Evolutionary conservation across 352 stramenopile species (phyloP).

Genomic region (Pythium phragmitis): DNA sequence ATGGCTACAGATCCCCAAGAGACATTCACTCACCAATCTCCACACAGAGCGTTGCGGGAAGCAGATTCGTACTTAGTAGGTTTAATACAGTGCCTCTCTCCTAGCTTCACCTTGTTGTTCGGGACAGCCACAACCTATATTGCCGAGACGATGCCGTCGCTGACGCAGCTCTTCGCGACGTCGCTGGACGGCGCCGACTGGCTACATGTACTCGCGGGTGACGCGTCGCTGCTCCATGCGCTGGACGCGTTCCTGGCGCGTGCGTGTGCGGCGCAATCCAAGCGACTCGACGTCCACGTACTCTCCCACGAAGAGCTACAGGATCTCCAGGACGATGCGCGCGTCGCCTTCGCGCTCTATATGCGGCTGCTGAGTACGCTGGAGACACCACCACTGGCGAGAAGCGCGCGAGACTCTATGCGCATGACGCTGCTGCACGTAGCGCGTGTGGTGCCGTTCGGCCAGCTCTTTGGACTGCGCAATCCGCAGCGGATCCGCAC

Average conservation of each 20-base stretch:
- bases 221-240: constrained; percentile 15
- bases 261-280: constrained; percentile 18
- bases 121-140: not conserved
- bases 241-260: constrained; percentile 33
- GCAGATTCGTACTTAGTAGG: constrained; percentile 23
- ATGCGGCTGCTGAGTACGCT: constrained; percentile 26
- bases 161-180: constrained; percentile 10
- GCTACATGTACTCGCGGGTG: constrained; percentile 12
- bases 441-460: constrained; percentile 57
- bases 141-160: constrained; percentile 5
- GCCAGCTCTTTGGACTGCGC: constrained; percentile 39
- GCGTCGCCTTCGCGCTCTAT: constrained; percentile 39
- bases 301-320: constrained; percentile 10
- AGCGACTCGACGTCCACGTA: constrained; percentile 10
- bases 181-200: constrained; percentile 20
- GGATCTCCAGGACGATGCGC: constrained; percentile 13
- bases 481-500: constrained; percentile 3
- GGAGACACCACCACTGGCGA: not conserved
- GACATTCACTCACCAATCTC: constrained; percentile 6
- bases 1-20: constrained; percentile 8
- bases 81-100: constrained; percentile 3
- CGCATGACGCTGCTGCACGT: constrained; percentile 43
- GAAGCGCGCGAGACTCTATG: constrained; percentile 9
- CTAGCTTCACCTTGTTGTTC: not conserved
- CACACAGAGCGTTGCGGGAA: constrained; percentile 28